Base-by-base conservation (phyloP, 352 stramenopile genomes). In the Plasmopara muralis region DNA sequence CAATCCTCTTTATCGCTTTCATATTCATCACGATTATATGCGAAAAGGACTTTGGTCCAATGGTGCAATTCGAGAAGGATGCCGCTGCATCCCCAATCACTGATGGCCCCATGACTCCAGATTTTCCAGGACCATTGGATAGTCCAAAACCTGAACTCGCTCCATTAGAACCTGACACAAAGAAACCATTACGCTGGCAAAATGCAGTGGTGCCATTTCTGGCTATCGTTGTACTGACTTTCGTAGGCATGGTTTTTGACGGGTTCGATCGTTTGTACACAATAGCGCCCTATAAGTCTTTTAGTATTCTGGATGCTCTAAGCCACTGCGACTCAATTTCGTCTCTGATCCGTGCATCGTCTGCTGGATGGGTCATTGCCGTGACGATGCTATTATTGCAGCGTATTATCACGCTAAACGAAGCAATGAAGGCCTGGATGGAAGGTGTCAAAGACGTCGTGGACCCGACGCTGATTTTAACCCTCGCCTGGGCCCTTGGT, bases 381-480 rank as follows among this genome's bases (percentile, higher is more conserved):
- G 78, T 89, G 3, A 47, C 78, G 9, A 60, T 93, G 61, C 59
- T 93, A n/a, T 62, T 89, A 16, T 6, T 81, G 16, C 83, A 93
- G 53, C 77, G 74, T 38, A 93, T 97, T 47, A 82, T 97, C 28
- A 87, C 75, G 18, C 68, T 96, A 37, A 74, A 89, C 34, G 78
- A 95, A 55, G 85, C 81, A 16, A 92, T 92, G 4, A 90, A 93
- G 43, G 85, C 79, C 18, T 95, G 87, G 72, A 87, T 95, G 67
- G 79, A 95, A 59, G 89, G 89, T 28, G 83, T 96, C 20, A 96
- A 95, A 65, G 85, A 95, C 41, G 87, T 97, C n/a, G 54, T 97
- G 14, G 85, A 95, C 60, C 86, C 89, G 29, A 92, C 89, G 40
- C 60, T 96, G 13, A 83, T 97, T 57, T 73, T 97, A 9, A 74